Evolutionary conservation across 495 filamentous ascomycete genomes (phyloP).

Genomic region (Penicillium steckii): DNA sequence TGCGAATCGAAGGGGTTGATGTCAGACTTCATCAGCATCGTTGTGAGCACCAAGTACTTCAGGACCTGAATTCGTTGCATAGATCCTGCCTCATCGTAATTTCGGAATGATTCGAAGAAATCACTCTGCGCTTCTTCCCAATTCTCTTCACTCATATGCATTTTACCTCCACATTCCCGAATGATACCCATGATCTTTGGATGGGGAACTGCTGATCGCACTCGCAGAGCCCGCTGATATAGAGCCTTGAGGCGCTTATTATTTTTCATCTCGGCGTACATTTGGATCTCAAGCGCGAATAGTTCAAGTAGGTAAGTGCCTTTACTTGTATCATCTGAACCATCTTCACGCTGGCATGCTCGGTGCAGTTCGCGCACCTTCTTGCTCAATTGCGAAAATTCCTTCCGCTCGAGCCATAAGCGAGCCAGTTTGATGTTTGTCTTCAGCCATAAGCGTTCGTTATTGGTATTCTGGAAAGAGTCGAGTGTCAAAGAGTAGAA

Average conservation of each 20-base stretch:
- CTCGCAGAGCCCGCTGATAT: constrained; percentile 85
- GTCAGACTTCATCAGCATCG: constrained; percentile 98
- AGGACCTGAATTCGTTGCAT: constrained; percentile 95
- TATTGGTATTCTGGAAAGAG: constrained; percentile 96
- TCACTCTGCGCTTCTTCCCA: constrained; percentile 97
- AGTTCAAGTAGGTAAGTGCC: constrained; percentile 95
- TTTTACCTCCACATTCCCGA: constrained; percentile 97
- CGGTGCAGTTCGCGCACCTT: constrained; percentile 88
- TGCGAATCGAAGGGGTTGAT: constrained; percentile 99
- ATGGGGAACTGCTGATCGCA: constrained; percentile 93
- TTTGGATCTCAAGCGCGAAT: constrained; percentile 96
- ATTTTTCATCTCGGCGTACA: constrained; percentile 95
- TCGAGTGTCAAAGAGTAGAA: constrained; percentile 92
- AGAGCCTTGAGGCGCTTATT: constrained; percentile 95
- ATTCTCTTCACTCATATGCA: constrained; percentile 99
- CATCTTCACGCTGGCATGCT: constrained; percentile 85
- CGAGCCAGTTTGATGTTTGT: constrained; percentile 96
- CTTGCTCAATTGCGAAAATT: constrained; percentile 76
- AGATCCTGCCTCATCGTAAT: constrained; percentile 97
- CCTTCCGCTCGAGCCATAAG: constrained; percentile 84
- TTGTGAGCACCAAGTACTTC: constrained; percentile 93
- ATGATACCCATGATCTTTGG: constrained; percentile 99
- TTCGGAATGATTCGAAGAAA: constrained; percentile 98
- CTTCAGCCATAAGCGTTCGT: constrained; percentile 96
- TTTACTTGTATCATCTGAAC: constrained; percentile 90